Conservation (phyloP, 2,329 filamentous ascomycete genomes). For the Claviceps pazoutovae region DNA sequence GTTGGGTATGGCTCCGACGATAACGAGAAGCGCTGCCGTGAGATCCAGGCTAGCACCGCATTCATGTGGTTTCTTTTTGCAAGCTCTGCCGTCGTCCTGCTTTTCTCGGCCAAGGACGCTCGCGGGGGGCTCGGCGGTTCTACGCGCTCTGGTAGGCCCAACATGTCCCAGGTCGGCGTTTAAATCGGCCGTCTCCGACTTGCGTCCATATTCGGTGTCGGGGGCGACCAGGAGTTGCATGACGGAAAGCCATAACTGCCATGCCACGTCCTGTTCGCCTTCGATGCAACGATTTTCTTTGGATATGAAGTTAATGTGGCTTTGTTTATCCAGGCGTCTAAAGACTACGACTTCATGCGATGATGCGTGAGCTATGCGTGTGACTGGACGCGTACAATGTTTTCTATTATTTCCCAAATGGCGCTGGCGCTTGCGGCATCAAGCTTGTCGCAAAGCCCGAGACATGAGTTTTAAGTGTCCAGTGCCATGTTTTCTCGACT, state of each 20-base stretch:
- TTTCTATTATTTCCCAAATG: background rate
- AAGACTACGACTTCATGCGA: background rate
- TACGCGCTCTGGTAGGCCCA: slow-evolving; percentile 29
- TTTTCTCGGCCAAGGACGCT: slow-evolving; percentile 40
- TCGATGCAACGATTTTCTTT: background rate
- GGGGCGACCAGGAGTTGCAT: slow-evolving; percentile 1
- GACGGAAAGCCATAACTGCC: background rate
- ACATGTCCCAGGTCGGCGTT: slow-evolving; percentile 43
- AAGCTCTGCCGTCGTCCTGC: slow-evolving; percentile 41
- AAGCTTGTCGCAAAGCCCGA: background rate
- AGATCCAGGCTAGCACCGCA: slow-evolving; percentile 58
- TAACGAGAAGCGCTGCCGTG: slow-evolving; percentile 52
- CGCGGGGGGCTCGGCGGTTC: slow-evolving; percentile 32
- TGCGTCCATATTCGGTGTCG: background rate
- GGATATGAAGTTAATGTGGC: slow-evolving; percentile 3
- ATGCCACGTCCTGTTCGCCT: background rate
- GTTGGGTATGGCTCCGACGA: slow-evolving; percentile 49
- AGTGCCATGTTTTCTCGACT: too few relatives aligned
- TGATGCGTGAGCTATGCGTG: background rate
- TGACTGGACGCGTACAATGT: background rate
- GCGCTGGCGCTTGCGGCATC: background rate
- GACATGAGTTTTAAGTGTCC: background rate
- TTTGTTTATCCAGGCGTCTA: slow-evolving; percentile 3
- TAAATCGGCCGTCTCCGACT: slow-evolving; percentile 11
- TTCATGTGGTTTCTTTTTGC: slow-evolving; percentile 72